These are phyloP conservation scores for Xylaria venustula DNA, from an alignment of 495 filamentous ascomycete species.

Conservation along the genomic window DNA sequence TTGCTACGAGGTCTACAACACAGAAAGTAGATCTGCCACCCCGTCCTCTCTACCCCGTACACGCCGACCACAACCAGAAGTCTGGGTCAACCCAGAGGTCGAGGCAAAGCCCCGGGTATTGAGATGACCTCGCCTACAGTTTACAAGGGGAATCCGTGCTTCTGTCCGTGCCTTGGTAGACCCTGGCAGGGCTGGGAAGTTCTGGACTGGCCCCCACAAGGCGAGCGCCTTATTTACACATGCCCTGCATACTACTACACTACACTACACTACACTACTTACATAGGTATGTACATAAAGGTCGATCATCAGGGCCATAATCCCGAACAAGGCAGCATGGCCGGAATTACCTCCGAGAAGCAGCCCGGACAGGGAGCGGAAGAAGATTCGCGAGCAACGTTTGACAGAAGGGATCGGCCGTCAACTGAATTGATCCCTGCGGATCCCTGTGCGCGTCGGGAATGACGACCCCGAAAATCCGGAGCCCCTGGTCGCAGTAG, in stretches of 20 bases:
- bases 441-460: slow-evolving; percentile 39
- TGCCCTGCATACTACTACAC: no score
- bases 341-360: slow-evolving; percentile 28
- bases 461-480: slow-evolving; percentile 35
- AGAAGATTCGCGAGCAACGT: slow-evolving; percentile 37
- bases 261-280: no score
- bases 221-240: slow-evolving; percentile 70
- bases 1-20: slow-evolving; percentile 96
- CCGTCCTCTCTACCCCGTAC: no score
- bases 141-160: slow-evolving; percentile 67
- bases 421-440: no score
- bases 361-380: no score
- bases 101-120: slow-evolving; percentile 1
- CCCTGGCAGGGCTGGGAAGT: slow-evolving; percentile 55
- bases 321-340: no score
- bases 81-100: slow-evolving; percentile 41
- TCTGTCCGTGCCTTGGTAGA: slow-evolving; percentile 47
- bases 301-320: no score
- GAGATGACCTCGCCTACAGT: no score
- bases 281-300: no score
- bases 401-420: slow-evolving; percentile 45
- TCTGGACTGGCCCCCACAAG: slow-evolving; percentile 75
- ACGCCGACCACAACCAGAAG: slow-evolving; percentile 72
- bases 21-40: slow-evolving; percentile 85
- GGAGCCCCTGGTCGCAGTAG: no score